Evolutionary conservation across 441 rosid species (phyloP), one percentile per base, ranked within the genome.

Genomic region (Hura crepitans): DNA sequence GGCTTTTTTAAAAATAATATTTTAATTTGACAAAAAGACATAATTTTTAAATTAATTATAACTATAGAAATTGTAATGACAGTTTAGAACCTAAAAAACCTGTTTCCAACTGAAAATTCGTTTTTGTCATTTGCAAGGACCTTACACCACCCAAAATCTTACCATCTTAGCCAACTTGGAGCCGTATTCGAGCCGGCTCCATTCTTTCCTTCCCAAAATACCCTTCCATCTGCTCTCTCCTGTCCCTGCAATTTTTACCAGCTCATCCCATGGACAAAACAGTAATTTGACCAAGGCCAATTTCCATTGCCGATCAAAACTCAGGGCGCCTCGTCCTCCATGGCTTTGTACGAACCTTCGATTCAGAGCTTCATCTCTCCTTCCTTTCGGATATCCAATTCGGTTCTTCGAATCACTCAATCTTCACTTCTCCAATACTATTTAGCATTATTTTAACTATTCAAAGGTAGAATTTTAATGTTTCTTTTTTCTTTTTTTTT

Each of bases 281-380:
- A 2, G 94, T 87, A 77, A 85, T 82, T 83, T 68, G 7, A 2
- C 0, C 0, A 2, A 22, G 59, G 78, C 74, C 83, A 78, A 62
- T 67, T 76, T 84, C 80, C 90, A 79, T 87, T 85, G 90, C 93
- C 96, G 98, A 93, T 91, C 94, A 91, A 85, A 87, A 90, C 82
- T 81, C 90, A 81, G 85, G 74, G 81, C 77, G 85, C 86, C 83
- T 80, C 87, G 75, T 75, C 88, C 84, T 84, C 90, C 87, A 78
- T 85, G 89, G 91, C 85, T 79, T 76, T 64, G 75, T 82, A 75
- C 85, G 81, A 79, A 86, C 86, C 69, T 81, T 81, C 89, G 89
- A 85, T 86, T 86, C 72, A 73, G 70, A 81, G 77, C 80, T 81
- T 37, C 78, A 58, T 72, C 50, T 42, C 22, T 47, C 51, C 18